phyloP scores from a whole-genome alignment of 495 filamentous ascomycete species.

The Thermochaetoides thermophila region DNA sequence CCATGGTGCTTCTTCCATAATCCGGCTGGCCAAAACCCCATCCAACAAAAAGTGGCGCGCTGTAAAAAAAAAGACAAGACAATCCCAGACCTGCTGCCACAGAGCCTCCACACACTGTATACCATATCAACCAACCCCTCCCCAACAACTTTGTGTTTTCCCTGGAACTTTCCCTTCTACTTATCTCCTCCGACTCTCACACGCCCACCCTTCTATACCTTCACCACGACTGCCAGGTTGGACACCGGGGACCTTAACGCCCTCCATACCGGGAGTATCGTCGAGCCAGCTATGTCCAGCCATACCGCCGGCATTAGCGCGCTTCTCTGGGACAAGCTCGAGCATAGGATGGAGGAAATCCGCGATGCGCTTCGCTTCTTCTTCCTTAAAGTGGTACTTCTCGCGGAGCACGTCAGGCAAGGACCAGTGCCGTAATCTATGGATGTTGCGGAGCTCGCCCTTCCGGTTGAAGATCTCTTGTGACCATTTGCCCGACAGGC shows the following conservation, averaged over 20 bases:
- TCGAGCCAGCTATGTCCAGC: conserved; percentile 65
- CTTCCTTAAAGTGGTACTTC: conserved; percentile 84
- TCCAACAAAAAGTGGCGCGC: too few species aligned
- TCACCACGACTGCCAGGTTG: conserved; percentile 71
- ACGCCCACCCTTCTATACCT: conserved; percentile 91
- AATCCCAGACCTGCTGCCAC: too few species aligned
- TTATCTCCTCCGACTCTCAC: conserved; percentile 76
- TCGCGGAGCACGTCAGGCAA: conserved; percentile 85
- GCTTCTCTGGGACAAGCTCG: conserved; percentile 67
- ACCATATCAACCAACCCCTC: too few species aligned
- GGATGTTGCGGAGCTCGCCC: conserved; percentile 94
- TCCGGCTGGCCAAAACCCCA: too few species aligned
- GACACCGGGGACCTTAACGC: conserved; percentile 51
- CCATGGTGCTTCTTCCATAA: too few species aligned
- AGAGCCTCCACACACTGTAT: too few species aligned
- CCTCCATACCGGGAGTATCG: conserved; percentile 76
- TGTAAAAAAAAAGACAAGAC: too few species aligned
- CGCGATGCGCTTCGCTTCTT: conserved; percentile 61
- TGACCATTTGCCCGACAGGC: conserved; percentile 85
- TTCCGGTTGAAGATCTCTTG: conserved; percentile 99
- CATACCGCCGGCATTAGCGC: conserved; percentile 96
- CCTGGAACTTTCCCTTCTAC: too few species aligned
- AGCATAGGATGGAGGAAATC: conserved; percentile 91
- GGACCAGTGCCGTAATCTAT: conserved; percentile 91
- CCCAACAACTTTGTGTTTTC: too few species aligned